These are phyloP conservation scores for Aspergillus glaucus DNA, from an alignment of 2,329 filamentous ascomycete species.

Conservation along the genomic window DNA sequence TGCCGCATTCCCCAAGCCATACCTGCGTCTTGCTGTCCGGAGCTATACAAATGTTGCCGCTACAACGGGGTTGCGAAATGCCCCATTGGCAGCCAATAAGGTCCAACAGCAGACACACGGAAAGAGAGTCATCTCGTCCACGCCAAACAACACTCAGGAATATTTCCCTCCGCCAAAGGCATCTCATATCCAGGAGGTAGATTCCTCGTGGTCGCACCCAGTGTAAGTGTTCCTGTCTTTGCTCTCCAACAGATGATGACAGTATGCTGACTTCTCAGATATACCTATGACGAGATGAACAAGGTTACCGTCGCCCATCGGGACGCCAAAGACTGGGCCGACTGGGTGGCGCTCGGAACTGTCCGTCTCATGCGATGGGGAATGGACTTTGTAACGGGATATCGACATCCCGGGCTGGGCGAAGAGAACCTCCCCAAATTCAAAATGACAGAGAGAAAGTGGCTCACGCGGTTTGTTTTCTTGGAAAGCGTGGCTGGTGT, in stretches of 20 bases:
- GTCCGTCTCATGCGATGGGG: constrained; percentile 70
- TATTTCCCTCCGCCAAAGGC: constrained; percentile 58
- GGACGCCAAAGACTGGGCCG: constrained; percentile 63
- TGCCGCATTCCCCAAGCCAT: constrained; percentile 19
- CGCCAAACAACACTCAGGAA: constrained; percentile 32
- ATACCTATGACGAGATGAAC: constrained; percentile 73
- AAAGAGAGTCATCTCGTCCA: constrained; percentile 34
- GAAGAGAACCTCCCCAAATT: constrained; percentile 48
- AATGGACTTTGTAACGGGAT: constrained; percentile 76
- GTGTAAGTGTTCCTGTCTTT: constrained; percentile 32
- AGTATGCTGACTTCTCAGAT: constrained; percentile 36
- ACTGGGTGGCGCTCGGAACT: constrained; percentile 70
- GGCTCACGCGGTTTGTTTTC: constrained; percentile 85
- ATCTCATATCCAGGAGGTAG: constrained; percentile 55
- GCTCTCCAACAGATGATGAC: background rate
- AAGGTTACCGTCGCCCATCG: constrained; percentile 70
- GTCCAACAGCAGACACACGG: constrained; percentile 7
- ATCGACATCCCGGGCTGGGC: constrained; percentile 60
- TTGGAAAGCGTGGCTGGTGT: constrained; percentile 92
- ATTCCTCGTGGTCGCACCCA: constrained; percentile 63
- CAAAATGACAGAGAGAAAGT: constrained; percentile 75
- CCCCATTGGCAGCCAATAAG: constrained; percentile 11
- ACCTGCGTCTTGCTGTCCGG: constrained; percentile 18
- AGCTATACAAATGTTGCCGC: constrained; percentile 18
- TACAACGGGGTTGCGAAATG: constrained; percentile 18